Percentiles rank a stretch among this genome's conserved stretches.
These are phyloP conservation scores for Venturia effusa DNA, from an alignment of 2,329 filamentous ascomycete species.

Conservation along the genomic window DNA sequence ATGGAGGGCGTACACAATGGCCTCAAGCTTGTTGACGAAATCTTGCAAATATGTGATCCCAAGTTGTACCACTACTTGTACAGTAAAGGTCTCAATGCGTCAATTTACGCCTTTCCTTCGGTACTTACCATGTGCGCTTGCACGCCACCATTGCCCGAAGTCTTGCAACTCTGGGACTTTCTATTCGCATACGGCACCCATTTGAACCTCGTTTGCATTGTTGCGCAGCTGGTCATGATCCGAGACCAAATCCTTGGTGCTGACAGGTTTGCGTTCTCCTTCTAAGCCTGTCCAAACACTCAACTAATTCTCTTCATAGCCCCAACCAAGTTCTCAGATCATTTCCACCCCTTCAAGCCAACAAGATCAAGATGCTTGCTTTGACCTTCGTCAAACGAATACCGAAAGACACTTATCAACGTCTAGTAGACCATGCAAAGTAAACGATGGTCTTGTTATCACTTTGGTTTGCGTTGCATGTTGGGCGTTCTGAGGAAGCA, in stretches of 20 bases:
- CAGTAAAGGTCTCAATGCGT: slow-evolving; percentile 76
- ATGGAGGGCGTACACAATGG: slow-evolving; percentile 97
- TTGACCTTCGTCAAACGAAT: slow-evolving; percentile 83
- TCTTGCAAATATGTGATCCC: slow-evolving; percentile 81
- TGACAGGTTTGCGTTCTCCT: slow-evolving; percentile 52
- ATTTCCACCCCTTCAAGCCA: slow-evolving; percentile 73
- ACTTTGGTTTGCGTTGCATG: not conserved
- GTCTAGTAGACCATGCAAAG: slow-evolving; percentile 79
- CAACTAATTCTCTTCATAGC: slow-evolving; percentile 35
- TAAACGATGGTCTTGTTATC: slow-evolving; percentile 28
- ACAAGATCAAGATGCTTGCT: slow-evolving; percentile 73
- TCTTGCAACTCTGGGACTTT: slow-evolving; percentile 91
- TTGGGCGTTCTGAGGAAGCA: not conserved
- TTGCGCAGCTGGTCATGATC: slow-evolving; percentile 85
- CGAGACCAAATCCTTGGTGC: slow-evolving; percentile 74
- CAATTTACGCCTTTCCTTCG: slow-evolving; percentile 93
- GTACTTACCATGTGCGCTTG: slow-evolving; percentile 92
- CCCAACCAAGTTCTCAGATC: slow-evolving; percentile 87
- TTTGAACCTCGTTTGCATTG: slow-evolving; percentile 90
- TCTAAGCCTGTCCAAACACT: not conserved
- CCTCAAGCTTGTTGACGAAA: slow-evolving; percentile 81
- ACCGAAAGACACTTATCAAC: slow-evolving; percentile 78
- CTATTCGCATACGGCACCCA: slow-evolving; percentile 92
- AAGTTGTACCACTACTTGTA: slow-evolving; percentile 77
- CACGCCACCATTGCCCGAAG: slow-evolving; percentile 88